Percentiles rank a stretch among this genome's conserved stretches.
phyloP scores from a whole-genome alignment of 1,284 basidiomycete species.

The Exobasidium cylindrosporum region DNA sequence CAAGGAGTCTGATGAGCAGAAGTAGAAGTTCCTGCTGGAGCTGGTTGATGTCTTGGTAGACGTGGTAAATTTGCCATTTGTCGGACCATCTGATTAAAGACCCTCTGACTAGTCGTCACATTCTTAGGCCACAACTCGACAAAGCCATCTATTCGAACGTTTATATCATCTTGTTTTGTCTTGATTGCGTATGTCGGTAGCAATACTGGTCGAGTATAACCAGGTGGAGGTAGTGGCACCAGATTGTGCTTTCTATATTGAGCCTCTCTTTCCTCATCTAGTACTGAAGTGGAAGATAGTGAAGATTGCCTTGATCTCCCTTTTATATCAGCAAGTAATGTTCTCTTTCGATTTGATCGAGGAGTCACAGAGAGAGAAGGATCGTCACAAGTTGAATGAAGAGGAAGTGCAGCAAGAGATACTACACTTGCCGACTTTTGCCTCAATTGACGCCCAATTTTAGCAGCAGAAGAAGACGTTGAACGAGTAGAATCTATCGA shows the following conservation, averaged over 20 bases:
- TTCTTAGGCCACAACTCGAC: slow-evolving; percentile 12
- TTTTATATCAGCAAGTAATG: neutral
- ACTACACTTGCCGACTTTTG: neutral
- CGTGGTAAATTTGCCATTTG: slow-evolving; percentile 14
- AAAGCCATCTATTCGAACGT: slow-evolving; percentile 10
- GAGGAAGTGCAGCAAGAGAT: neutral
- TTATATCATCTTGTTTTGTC: slow-evolving; percentile 6
- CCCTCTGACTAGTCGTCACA: slow-evolving; percentile 8
- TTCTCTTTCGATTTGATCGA: neutral
- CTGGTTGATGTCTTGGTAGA: slow-evolving; percentile 10
- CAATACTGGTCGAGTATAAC: slow-evolving; percentile 8
- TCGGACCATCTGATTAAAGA: slow-evolving; percentile 14
- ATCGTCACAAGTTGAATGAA: neutral
- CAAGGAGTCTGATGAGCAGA: slow-evolving; percentile 6
- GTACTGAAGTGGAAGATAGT: neutral
- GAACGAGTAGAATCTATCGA: neutral
- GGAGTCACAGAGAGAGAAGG: neutral
- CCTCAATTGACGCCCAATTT: neutral
- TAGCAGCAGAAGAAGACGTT: neutral
- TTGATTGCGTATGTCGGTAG: slow-evolving; percentile 12
- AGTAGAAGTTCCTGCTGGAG: neutral
- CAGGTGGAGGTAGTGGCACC: slow-evolving; percentile 1
- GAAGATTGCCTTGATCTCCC: neutral
- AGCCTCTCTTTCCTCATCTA: neutral
- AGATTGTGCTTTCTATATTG: slow-evolving; percentile 2